Evolutionary conservation across 352 stramenopile genomes (phyloP).

Genomic region (Pythium scleroteichum): DNA sequence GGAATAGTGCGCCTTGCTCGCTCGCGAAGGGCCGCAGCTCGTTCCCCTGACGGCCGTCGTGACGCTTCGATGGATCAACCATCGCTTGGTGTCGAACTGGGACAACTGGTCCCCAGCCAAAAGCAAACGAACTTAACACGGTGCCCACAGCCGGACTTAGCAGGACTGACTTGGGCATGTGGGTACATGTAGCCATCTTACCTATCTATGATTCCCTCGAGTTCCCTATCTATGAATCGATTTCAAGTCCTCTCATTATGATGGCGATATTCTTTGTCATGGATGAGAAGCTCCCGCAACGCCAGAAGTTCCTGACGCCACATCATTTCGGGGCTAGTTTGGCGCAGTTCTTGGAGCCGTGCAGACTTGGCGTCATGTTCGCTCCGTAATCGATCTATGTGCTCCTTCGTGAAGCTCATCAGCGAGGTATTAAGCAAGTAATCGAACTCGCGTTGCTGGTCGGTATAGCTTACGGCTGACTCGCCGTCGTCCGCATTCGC

Average conservation of each 20-base stretch:
- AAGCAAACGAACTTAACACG: constrained; percentile 12
- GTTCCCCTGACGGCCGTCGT: constrained; percentile 71
- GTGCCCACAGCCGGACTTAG: constrained; percentile 1
- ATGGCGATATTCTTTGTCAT: constrained; percentile 67
- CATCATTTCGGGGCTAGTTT: constrained; percentile 82
- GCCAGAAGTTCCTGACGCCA: constrained; percentile 78
- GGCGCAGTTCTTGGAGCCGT: constrained; percentile 87
- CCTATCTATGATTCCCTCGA: no score
- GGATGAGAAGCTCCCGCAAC: constrained; percentile 57
- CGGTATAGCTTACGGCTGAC: constrained; percentile 27
- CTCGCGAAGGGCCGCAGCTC: constrained; percentile 75
- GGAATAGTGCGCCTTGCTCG: constrained; percentile 77
- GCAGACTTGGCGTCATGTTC: constrained; percentile 90
- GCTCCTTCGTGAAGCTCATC: constrained; percentile 97
- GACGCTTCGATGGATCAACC: constrained; percentile 32
- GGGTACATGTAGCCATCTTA: constrained; percentile 18
- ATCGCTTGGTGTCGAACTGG: constrained; percentile 1
- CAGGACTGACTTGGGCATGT: background rate
- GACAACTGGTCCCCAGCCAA: constrained; percentile 24
- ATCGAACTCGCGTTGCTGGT: constrained; percentile 84
- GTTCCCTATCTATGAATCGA: no score
- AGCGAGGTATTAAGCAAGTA: constrained; percentile 99
- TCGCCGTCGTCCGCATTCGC: constrained; percentile 28
- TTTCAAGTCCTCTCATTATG: constrained; percentile 2
- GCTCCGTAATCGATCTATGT: constrained; percentile 89